A percentile compares a stretch with the other conserved stretches of the same genome.
Evolutionary conservation across 768 basidiomycete genomes (phyloP).

Genomic region (Panellus pusillus): DNA sequence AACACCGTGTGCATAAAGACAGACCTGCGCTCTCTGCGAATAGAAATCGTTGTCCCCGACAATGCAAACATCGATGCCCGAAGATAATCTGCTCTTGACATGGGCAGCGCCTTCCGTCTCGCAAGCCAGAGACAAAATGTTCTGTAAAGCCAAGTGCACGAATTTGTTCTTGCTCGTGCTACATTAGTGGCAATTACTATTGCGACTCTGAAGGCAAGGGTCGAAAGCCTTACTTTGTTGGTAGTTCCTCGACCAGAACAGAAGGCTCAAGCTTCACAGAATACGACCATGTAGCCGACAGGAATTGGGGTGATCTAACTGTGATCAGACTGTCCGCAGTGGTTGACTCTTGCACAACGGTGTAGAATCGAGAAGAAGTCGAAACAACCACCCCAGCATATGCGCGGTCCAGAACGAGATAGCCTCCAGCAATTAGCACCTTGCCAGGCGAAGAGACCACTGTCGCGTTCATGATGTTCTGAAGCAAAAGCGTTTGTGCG

Average conservation of each 20-base stretch:
- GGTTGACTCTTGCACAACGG: constrained; percentile 53
- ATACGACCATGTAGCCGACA: constrained; percentile 79
- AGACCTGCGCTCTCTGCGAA: constrained; percentile 85
- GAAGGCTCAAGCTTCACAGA: constrained; percentile 41
- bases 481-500: no score
- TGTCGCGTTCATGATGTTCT: constrained; percentile 38
- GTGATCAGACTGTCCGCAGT: constrained; percentile 45
- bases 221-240: constrained; percentile 39
- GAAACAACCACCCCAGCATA: constrained; percentile 89
- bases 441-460: constrained; percentile 93
- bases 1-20: constrained; percentile 16
- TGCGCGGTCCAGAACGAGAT: constrained; percentile 88
- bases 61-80: constrained; percentile 75
- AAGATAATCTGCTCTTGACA: constrained; percentile 42
- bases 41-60: constrained; percentile 98
- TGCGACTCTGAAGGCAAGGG: constrained; percentile 9
- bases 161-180: constrained; percentile 81
- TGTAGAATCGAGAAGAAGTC: constrained; percentile 93
- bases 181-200: constrained; percentile 13
- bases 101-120: constrained; percentile 53
- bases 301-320: constrained; percentile 91
- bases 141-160: constrained; percentile 84
- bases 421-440: constrained; percentile 93
- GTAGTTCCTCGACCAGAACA: constrained; percentile 33
- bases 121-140: constrained; percentile 64